Evolutionary conservation across 768 basidiomycete genomes (phyloP).

Genomic region (Lactarius hatsudake): DNA sequence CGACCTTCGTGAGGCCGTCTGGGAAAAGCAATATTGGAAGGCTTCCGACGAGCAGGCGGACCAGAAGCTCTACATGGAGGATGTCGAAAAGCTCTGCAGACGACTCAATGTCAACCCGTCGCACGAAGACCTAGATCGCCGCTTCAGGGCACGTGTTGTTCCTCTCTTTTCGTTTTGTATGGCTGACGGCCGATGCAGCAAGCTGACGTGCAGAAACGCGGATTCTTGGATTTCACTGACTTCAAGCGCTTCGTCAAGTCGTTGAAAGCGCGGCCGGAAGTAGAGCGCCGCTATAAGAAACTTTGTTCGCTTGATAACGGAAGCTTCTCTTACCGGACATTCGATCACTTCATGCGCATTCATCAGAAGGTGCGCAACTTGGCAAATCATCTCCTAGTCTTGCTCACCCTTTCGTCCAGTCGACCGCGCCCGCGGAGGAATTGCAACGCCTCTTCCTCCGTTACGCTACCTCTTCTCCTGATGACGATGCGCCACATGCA

Average conservation of each 20-base stretch:
- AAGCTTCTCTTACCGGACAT: constrained; percentile 39
- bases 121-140: constrained; percentile 47
- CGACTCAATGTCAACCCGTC: constrained; percentile 64
- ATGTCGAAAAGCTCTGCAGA: constrained; percentile 68
- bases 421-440: constrained; percentile 32
- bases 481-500: constrained; percentile 14
- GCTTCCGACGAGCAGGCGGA: constrained; percentile 61
- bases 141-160: constrained; percentile 51
- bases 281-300: constrained; percentile 60
- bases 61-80: constrained; percentile 62
- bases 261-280: constrained; percentile 81
- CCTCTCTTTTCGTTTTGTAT: not conserved
- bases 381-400: constrained; percentile 37
- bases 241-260: constrained; percentile 82
- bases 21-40: constrained; percentile 85
- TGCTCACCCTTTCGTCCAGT: constrained; percentile 31
- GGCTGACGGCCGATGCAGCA: constrained; percentile 41
- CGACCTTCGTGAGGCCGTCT: constrained; percentile 63
- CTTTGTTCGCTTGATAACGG: constrained; percentile 37
- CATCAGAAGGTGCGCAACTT: constrained; percentile 46
- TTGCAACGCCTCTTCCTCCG: constrained; percentile 40
- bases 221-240: constrained; percentile 69
- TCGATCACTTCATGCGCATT: constrained; percentile 50
- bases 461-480: constrained; percentile 33
- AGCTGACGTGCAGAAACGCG: constrained; percentile 54